A percentile compares a stretch with the other conserved stretches of the same genome.
These are phyloP conservation scores for Isoetes taiwanensis DNA, from an alignment of 75 land plant genomes.

Conservation along the genomic window DNA sequence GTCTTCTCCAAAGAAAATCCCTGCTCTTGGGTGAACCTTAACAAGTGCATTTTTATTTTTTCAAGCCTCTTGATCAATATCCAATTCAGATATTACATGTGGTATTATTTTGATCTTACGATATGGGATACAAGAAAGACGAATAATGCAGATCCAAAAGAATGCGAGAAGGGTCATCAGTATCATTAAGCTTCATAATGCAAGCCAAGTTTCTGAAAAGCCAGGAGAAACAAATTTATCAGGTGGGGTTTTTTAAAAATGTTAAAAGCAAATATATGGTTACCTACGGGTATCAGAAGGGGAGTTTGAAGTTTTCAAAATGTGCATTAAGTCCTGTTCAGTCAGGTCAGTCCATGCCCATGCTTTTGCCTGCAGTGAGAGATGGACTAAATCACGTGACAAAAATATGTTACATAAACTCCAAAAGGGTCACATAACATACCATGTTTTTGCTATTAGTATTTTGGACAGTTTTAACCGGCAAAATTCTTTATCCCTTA, in stretches of 20 bases:
- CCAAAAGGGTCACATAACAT: too few species aligned
- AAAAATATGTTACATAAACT: too few species aligned
- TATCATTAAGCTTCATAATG: constrained; percentile 5
- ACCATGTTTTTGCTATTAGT: too few species aligned
- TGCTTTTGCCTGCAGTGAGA: neutral
- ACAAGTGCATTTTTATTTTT: neutral
- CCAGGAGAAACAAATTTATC: neutral
- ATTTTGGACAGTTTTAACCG: too few species aligned
- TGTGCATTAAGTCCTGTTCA: neutral
- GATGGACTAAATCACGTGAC: too few species aligned
- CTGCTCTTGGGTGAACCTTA: neutral
- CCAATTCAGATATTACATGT: too few species aligned
- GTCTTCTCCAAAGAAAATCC: constrained; percentile 5
- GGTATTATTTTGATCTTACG: neutral
- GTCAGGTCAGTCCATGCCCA: neutral
- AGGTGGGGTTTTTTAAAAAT: neutral
- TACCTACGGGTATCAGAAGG: neutral
- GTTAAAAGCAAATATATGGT: too few species aligned
- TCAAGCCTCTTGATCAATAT: neutral
- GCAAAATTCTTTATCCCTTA: too few species aligned
- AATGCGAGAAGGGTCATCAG: neutral
- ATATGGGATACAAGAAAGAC: neutral
- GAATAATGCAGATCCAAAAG: neutral
- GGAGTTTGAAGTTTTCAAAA: neutral
- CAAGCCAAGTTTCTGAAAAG: neutral